These are phyloP conservation scores for Nymphaea colorata DNA, from an alignment of 164 flowering plant species.

Conservation along the genomic window DNA sequence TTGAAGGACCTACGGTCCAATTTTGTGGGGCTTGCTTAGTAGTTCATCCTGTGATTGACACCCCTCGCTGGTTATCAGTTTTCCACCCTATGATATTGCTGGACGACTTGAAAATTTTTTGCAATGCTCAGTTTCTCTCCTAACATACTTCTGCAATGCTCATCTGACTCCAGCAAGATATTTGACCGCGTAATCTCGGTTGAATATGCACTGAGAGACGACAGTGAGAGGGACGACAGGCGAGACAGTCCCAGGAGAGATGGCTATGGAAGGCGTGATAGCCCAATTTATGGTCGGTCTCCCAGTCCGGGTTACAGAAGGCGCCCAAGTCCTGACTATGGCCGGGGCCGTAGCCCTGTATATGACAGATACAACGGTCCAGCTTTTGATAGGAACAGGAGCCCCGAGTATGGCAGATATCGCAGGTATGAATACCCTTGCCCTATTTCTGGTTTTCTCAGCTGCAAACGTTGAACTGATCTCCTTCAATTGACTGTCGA, in stretches of 20 bases:
- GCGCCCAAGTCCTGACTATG: constrained; percentile 30
- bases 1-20: background rate
- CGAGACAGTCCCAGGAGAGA: constrained; percentile 49
- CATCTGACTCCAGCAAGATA: constrained; percentile 44
- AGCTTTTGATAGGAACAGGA: constrained; percentile 12
- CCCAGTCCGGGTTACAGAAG: constrained; percentile 18
- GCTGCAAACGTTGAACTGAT: background rate
- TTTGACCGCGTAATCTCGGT: constrained; percentile 86
- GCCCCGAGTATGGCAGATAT: constrained; percentile 24
- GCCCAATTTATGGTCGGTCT: constrained; percentile 19
- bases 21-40: background rate
- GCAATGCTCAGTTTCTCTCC: too few relatives aligned
- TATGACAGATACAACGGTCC: constrained; percentile 24
- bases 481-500: background rate
- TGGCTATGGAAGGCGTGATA: constrained; percentile 16
- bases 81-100: too few relatives aligned
- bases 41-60: too few relatives aligned
- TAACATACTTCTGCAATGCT: too few relatives aligned
- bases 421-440: constrained; percentile 11
- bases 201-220: constrained; percentile 90
- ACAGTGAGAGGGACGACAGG: constrained; percentile 53
- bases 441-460: background rate
- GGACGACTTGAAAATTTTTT: too few relatives aligned
- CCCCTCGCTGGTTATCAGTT: too few relatives aligned
- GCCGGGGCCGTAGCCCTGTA: constrained; percentile 22